Evolutionary conservation across 2,329 filamentous ascomycete genomes (phyloP).

Genomic region (Sclerotinia glacialis): DNA sequence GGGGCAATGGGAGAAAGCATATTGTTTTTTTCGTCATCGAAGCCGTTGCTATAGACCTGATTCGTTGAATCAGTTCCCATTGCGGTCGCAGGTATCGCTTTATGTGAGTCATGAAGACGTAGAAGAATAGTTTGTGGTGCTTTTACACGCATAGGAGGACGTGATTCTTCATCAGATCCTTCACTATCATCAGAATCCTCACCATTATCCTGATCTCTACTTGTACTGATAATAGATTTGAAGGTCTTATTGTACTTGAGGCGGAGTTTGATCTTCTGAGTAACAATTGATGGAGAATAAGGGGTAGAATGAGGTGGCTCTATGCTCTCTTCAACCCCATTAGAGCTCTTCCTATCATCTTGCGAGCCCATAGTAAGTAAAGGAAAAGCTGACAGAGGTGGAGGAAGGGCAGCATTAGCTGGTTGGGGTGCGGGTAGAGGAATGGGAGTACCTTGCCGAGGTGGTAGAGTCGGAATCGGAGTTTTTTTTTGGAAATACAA

Average conservation of each 20-base stretch:
- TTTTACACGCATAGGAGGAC: no score
- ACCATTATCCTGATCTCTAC: neutral
- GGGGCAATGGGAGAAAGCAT: no score
- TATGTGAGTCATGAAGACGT: no score
- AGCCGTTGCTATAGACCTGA: no score
- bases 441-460: neutral
- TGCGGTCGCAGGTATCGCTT: no score
- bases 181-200: neutral
- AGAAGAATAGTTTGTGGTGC: no score
- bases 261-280: no score
- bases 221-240: neutral
- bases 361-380: no score
- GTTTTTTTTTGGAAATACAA: neutral
- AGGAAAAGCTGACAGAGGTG: neutral
- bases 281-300: neutral
- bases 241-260: rapidly evolving
- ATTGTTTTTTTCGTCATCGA: no score
- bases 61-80: no score
- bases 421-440: neutral
- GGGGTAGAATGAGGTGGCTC: neutral
- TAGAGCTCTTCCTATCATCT: neutral
- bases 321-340: neutral
- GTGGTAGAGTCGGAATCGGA: no score
- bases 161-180: neutral
- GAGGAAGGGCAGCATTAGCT: neutral